Percentiles rank a stretch among this genome's conserved stretches.
Evolutionary conservation across 2,329 filamentous ascomycete species (phyloP).

Genomic region (Juglanconis sp.): DNA sequence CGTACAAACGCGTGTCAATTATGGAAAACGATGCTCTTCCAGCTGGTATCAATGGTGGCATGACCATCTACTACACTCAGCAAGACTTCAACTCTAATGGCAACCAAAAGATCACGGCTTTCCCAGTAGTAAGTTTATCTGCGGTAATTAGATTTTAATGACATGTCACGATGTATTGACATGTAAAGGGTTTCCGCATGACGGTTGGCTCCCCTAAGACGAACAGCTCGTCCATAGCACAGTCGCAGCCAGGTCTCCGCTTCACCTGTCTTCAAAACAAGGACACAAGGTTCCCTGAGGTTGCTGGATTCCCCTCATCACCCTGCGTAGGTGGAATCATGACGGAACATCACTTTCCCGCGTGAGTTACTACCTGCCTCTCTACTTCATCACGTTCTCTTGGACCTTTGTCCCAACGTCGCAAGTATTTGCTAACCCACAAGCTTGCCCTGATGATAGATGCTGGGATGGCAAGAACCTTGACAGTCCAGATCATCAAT

Average conservation of each 20-base stretch:
- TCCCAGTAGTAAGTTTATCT: conserved; percentile 27
- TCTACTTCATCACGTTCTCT: no score
- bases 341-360: conserved; percentile 38
- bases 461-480: conserved; percentile 62
- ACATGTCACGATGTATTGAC: conserved; percentile 2
- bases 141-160: neutral
- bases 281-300: conserved; percentile 37
- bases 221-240: neutral
- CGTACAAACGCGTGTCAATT: conserved; percentile 29
- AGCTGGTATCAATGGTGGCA: conserved; percentile 33
- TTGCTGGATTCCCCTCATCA: conserved; percentile 35
- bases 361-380: neutral
- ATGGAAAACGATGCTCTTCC: conserved; percentile 9
- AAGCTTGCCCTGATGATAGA: neutral
- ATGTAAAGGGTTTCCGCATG: conserved; percentile 37
- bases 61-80: conserved; percentile 41
- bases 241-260: conserved; percentile 28
- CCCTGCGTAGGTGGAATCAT: conserved; percentile 40
- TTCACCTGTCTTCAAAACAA: conserved; percentile 39
- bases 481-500: conserved; percentile 49
- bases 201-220: conserved; percentile 32
- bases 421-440: no score
- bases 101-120: conserved; percentile 37
- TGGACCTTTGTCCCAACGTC: no score
- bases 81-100: conserved; percentile 37